Conservation (phyloP, 306 rosid species). For the Parietaria judaica region DNA sequence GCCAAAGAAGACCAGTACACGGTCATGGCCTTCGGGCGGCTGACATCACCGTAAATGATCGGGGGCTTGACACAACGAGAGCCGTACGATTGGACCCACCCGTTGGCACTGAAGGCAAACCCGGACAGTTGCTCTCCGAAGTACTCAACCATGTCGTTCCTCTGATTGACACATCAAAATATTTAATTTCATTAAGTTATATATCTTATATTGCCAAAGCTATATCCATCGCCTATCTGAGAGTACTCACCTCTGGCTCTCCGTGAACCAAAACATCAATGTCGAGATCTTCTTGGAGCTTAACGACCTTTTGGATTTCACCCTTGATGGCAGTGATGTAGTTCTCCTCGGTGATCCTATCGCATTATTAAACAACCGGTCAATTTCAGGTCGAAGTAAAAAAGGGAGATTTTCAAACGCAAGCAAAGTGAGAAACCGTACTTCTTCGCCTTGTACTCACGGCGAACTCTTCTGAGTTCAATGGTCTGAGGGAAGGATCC, state of each 20-base stretch:
- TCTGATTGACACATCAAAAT: constrained; percentile 39
- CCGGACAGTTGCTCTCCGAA: constrained; percentile 81
- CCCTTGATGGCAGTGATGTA: constrained; percentile 62
- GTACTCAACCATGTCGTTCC: constrained; percentile 95
- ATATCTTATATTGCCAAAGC: no score
- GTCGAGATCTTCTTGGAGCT: constrained; percentile 86
- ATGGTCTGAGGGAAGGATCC: constrained; percentile 94
- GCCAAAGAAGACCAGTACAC: constrained; percentile 43
- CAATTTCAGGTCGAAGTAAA: neutral
- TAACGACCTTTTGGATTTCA: constrained; percentile 66
- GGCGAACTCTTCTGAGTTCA: constrained; percentile 82
- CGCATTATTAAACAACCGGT: neutral
- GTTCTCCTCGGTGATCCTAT: constrained; percentile 82
- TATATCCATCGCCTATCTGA: neutral
- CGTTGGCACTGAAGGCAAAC: constrained; percentile 78
- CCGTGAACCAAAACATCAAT: constrained; percentile 94
- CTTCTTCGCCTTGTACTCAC: constrained; percentile 91
- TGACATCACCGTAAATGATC: constrained; percentile 89
- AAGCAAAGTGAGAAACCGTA: constrained; percentile 15
- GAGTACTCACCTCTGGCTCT: constrained; percentile 76
- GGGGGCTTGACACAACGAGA: constrained; percentile 98
- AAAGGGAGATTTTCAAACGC: constrained; percentile 2
- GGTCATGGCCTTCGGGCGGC: constrained; percentile 93
- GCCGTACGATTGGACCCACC: constrained; percentile 96
- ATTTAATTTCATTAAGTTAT: neutral